Base-by-base conservation (phyloP, 805 yeast genomes). In the Suhomyces sp. region DNA sequence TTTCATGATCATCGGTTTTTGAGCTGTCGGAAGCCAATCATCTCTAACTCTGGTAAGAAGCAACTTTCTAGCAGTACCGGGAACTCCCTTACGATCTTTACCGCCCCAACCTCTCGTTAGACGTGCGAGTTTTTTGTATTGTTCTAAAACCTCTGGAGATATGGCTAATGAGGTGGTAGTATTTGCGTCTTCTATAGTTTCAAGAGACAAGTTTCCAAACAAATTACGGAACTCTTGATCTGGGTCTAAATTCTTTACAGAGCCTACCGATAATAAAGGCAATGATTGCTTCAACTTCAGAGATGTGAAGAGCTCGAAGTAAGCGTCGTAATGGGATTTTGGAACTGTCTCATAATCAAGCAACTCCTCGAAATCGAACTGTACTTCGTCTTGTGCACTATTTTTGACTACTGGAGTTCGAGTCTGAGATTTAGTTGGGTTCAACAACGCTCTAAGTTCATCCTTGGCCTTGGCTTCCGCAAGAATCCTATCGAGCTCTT, bases 21-120 rank as follows among this genome's bases (percentile, higher is more conserved):
- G 68, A 18, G 72, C 60, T 0, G 86, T 77, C 1, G 95, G 95
- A 6, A 84, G 52, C 86, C 90, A 86, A 52, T 84, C 90, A 40
- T 83, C 88, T 52, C 83, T 74, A 28, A 87, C 77, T 48, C 81
- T 80, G 0, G 95, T 79, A 41, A 88, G 63, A 9, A 74, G 65
- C 31, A 87, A 60, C 47, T 83, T 83, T 43, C 88, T 70, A 0
- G 77, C 59, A 1, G 86, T 76, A 18, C 91, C 91, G 0, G 96
- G 96, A 3, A 85, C 76, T 5, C 77, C 63, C 31, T 83, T 60
- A 42, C 81, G 76, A 50, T 86, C 95, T 43, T 76, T 74, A 0
- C 95, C 95, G 28, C 88, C 83, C 95, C 95, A 87, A 16, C 88
- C 88, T 48, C 85, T 70, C 1, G 85, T 77, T n/a, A 74, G 54